These are phyloP conservation scores for Endoconidiophora laricicola DNA, from an alignment of 2,329 filamentous ascomycete species.

Conservation along the genomic window DNA sequence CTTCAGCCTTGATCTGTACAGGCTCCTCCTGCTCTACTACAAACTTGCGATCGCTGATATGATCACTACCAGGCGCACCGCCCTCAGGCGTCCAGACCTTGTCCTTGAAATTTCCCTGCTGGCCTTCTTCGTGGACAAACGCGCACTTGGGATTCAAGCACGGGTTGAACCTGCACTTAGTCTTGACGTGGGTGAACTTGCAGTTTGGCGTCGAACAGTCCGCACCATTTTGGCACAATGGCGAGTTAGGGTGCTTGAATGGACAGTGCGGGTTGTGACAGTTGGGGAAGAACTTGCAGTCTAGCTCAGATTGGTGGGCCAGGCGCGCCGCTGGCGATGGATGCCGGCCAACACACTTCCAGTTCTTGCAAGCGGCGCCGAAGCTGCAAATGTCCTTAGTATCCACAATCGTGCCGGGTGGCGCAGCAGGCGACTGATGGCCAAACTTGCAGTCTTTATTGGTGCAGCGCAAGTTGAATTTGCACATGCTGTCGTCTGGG, in stretches of 20 bases:
- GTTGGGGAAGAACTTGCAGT: conserved; percentile 84
- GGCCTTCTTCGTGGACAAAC: conserved; percentile 83
- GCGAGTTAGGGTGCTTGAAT: conserved; percentile 78
- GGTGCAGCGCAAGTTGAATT: conserved; percentile 75
- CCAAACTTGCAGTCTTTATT: conserved; percentile 85
- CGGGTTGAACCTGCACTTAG: conserved; percentile 77
- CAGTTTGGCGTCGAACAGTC: conserved; percentile 70
- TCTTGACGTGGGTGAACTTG: conserved; percentile 77
- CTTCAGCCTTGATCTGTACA: conserved; percentile 22
- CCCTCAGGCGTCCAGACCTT: conserved; percentile 67
- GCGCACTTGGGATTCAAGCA: conserved; percentile 78
- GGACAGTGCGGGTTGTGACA: conserved; percentile 77
- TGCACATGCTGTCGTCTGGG: conserved; percentile 59
- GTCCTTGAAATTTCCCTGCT: conserved; percentile 68
- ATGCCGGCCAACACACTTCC: conserved; percentile 81
- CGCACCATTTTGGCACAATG: conserved; percentile 76
- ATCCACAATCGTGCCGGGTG: conserved; percentile 61
- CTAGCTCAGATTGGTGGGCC: conserved; percentile 64
- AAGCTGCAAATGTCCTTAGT: conserved; percentile 66
- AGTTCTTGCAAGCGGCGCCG: conserved; percentile 86
- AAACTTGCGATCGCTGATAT: conserved; percentile 82
- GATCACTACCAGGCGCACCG: conserved; percentile 32
- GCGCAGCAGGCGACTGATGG: conserved; percentile 83
- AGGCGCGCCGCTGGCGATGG: conserved; percentile 73
- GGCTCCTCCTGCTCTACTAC: conserved; percentile 29